Conservation (phyloP, 441 rosid species). For the Populus tomentosa region DNA sequence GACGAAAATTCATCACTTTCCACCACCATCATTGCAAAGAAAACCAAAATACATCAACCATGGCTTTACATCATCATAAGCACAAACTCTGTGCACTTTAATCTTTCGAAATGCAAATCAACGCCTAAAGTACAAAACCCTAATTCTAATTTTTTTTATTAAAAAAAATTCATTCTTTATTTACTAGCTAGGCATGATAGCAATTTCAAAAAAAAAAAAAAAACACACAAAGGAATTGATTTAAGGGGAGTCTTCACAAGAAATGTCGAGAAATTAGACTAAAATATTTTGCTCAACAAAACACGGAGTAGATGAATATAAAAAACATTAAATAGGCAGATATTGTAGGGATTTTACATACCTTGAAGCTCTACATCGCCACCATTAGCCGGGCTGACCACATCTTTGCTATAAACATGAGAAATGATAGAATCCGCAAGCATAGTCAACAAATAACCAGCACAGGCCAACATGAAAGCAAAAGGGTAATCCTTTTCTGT, state of each 20-base stretch:
- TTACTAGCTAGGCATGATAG: no score
- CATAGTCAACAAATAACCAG: constrained; percentile 70
- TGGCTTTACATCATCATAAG: no score
- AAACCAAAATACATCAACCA: no score
- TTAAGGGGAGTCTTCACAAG: no score
- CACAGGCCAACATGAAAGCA: constrained; percentile 75
- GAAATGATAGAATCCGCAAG: constrained; percentile 56
- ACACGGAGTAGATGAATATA: neutral
- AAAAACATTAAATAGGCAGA: no score
- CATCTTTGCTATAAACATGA: constrained; percentile 41
- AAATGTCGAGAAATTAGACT: no score
- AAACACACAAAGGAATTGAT: neutral
- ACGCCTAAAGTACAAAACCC: no score
- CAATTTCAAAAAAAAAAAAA: neutral
- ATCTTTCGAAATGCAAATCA: no score
- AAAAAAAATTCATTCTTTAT: no score
- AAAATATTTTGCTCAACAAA: neutral
- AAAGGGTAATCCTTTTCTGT: constrained; percentile 59
- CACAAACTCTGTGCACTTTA: no score
- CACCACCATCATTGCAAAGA: neutral
- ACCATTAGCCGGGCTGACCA: constrained; percentile 12
- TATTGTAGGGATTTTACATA: neutral
- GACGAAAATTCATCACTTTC: neutral
- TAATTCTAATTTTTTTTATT: no score
- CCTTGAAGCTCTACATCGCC: constrained; percentile 55